Evolutionary conservation across 2,329 filamentous ascomycete species (phyloP).

Genomic region (Coccinonectria pachysandricola): DNA sequence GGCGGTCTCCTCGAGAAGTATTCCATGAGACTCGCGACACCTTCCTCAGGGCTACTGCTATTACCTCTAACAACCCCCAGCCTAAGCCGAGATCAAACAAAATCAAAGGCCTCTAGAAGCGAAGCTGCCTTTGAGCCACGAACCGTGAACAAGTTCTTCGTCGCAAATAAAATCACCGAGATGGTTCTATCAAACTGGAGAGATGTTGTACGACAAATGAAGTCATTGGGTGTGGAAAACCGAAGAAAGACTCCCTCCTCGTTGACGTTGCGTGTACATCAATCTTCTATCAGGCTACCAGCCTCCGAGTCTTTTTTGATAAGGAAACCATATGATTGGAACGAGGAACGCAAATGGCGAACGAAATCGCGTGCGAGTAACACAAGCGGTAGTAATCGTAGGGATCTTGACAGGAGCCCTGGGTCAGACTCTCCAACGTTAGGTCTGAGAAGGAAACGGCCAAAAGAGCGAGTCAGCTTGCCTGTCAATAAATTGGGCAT

Average conservation of each 20-base stretch:
- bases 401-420: slow-evolving; percentile 26
- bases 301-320: slow-evolving; percentile 31
- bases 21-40: slow-evolving; percentile 34
- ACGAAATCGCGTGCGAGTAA: too few relatives aligned
- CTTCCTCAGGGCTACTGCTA: slow-evolving; percentile 30
- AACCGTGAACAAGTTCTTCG: slow-evolving; percentile 46
- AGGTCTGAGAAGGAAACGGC: slow-evolving; percentile 13
- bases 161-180: slow-evolving; percentile 50
- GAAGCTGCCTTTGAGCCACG: slow-evolving; percentile 15
- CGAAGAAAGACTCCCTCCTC: slow-evolving; percentile 12
- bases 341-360: too few relatives aligned
- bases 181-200: slow-evolving; percentile 59
- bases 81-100: slow-evolving; percentile 19
- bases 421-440: slow-evolving; percentile 27
- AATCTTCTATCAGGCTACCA: slow-evolving; percentile 29
- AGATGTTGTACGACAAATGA: slow-evolving; percentile 52
- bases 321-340: slow-evolving; percentile 27
- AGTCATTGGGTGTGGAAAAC: slow-evolving; percentile 28
- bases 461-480: slow-evolving; percentile 11
- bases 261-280: too few relatives aligned
- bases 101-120: slow-evolving; percentile 7
- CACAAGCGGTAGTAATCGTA: too few relatives aligned
- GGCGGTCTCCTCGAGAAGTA: slow-evolving; percentile 46
- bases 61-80: slow-evolving; percentile 34
- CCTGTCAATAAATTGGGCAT: slow-evolving; percentile 12